Conservation (phyloP, 2,329 filamentous ascomycete genomes). For the Ascocoryne sarcoides region DNA sequence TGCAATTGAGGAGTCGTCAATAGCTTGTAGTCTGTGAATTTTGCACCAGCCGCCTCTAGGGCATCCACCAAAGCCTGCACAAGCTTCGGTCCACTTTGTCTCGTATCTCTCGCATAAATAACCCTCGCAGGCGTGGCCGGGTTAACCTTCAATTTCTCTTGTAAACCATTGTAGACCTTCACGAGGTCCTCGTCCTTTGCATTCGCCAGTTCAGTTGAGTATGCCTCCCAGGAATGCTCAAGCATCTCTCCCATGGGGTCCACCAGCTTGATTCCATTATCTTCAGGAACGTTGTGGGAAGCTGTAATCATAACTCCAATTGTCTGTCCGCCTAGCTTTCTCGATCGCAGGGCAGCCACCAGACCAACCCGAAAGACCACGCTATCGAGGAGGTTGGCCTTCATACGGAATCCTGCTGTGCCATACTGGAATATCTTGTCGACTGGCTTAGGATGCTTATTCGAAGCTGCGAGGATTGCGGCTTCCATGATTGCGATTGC, state of each 20-base stretch:
- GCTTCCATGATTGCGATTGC: conserved; percentile 40
- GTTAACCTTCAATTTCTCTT: conserved; percentile 68
- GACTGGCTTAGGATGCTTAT: conserved; percentile 49
- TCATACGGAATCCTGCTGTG: conserved; percentile 61
- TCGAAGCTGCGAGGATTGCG: conserved; percentile 50
- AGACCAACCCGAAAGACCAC: conserved; percentile 90
- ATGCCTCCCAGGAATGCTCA: conserved; percentile 86
- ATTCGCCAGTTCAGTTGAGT: conserved; percentile 86
- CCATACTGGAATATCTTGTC: conserved; percentile 54
- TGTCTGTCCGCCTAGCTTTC: conserved; percentile 79
- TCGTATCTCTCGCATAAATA: conserved; percentile 85
- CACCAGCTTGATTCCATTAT: conserved; percentile 93
- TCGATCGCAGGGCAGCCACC: conserved; percentile 78
- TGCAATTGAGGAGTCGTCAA: conserved; percentile 97
- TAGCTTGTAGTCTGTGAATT: conserved; percentile 78
- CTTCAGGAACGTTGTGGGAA: conserved; percentile 80
- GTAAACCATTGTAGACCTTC: conserved; percentile 67
- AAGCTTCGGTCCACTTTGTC: conserved; percentile 80
- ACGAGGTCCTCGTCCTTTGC: conserved; percentile 66
- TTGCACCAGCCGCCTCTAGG: conserved; percentile 64
- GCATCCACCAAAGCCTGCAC: conserved; percentile 72
- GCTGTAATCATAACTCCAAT: conserved; percentile 97
- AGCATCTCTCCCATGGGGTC: conserved; percentile 98
- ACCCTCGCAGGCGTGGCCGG: conserved; percentile 64
- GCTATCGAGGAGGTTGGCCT: conserved; percentile 73